Percentiles rank a stretch among this genome's conserved stretches.
These are phyloP conservation scores for Backusella circina DNA, from an alignment of 192 early-diverging fungal genomes.

Conservation along the genomic window DNA sequence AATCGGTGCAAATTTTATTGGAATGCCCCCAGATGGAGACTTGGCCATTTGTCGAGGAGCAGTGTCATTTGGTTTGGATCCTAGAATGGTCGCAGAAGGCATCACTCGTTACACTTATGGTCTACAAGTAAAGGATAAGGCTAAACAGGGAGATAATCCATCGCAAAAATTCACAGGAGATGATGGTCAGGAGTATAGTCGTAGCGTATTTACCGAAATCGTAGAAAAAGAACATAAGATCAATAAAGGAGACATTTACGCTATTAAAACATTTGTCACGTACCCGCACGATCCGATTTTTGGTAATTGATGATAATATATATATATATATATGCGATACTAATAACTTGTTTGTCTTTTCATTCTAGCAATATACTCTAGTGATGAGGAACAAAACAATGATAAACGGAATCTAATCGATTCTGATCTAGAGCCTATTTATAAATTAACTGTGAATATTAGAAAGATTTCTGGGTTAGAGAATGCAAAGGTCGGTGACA, in stretches of 20 bases:
- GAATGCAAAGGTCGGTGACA: neutral
- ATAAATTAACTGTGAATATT: neutral
- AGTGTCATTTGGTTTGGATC: conserved; percentile 45
- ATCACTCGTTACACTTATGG: conserved; percentile 45
- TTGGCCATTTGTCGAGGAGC: conserved; percentile 49
- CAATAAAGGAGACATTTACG: neutral
- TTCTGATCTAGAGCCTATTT: neutral
- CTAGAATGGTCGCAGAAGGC: conserved; percentile 40
- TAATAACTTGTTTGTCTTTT: neutral
- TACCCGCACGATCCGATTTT: neutral
- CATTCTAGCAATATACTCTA: neutral
- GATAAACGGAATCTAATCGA: neutral
- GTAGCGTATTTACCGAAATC: neutral
- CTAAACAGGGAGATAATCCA: neutral
- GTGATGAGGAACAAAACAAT: neutral
- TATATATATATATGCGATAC: neutral
- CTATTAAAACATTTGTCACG: neutral
- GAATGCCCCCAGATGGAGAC: conserved; percentile 40
- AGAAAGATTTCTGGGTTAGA: neutral
- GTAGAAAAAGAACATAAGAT: neutral
- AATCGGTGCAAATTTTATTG: conserved; percentile 36
- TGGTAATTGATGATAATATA: neutral
- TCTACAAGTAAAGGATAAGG: conserved; percentile 37
- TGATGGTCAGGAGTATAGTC: neutral
- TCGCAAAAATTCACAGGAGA: neutral